Conservation (phyloP, 2,329 filamentous ascomycete species). For the Penicillium sp. region DNA sequence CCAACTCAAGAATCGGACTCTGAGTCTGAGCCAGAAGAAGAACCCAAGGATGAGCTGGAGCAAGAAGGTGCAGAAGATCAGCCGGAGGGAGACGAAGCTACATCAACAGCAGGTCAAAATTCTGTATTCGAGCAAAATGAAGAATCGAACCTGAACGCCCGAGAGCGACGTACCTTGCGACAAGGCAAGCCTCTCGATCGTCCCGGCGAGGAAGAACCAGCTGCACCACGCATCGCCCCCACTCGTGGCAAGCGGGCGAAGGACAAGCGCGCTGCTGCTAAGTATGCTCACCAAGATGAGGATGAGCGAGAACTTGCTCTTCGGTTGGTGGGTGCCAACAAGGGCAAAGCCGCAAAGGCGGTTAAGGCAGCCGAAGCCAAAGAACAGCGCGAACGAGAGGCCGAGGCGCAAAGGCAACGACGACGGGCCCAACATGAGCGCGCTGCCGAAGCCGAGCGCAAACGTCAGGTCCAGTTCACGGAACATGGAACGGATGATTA, state of each 20-base stretch:
- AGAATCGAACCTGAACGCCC: constrained; percentile 36
- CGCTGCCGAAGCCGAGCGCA: constrained; percentile 61
- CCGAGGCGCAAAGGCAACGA: constrained; percentile 69
- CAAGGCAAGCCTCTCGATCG: constrained; percentile 33
- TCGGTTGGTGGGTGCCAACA: constrained; percentile 74
- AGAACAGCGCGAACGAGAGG: constrained; percentile 68
- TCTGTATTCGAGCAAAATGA: constrained; percentile 26
- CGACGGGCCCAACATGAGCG: constrained; percentile 77
- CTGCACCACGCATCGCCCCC: constrained; percentile 23
- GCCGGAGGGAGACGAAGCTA: constrained; percentile 16
- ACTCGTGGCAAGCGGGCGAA: constrained; percentile 76
- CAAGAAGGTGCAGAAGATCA: constrained; percentile 2
- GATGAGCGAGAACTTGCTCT: constrained; percentile 85
- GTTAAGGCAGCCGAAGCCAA: constrained; percentile 61
- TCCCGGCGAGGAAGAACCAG: constrained; percentile 17
- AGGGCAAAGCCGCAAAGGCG: constrained; percentile 59
- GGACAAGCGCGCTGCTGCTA: constrained; percentile 80
- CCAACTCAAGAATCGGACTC: constrained; percentile 2
- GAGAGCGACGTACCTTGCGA: constrained; percentile 46
- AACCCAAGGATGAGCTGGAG: constrained; percentile 15
- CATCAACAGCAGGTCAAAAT: constrained; percentile 22
- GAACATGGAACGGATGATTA: constrained; percentile 64
- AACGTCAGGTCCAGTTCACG: constrained; percentile 72
- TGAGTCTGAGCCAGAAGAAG: constrained; percentile 26
- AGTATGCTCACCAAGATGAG: constrained; percentile 93